A percentile compares a stretch with the other conserved stretches of the same genome.
These are phyloP conservation scores for Dothistroma septosporum DNA, from an alignment of 2,329 filamentous ascomycete species.

Conservation along the genomic window DNA sequence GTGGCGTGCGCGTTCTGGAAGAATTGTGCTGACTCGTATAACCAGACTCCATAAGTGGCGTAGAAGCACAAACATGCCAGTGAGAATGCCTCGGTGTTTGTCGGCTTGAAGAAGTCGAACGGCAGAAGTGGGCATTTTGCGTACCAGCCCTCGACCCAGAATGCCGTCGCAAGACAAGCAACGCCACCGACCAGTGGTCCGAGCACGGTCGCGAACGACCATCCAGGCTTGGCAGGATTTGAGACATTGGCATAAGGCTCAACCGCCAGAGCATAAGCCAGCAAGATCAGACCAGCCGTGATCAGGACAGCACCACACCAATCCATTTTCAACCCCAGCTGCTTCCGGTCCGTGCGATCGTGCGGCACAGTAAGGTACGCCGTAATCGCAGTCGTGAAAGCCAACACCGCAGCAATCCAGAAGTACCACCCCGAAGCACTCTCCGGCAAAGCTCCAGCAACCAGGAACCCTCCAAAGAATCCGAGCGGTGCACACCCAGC, in stretches of 20 bases:
- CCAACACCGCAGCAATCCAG: slow-evolving; percentile 31
- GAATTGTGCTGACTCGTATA: slow-evolving; percentile 32
- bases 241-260: slow-evolving; percentile 28
- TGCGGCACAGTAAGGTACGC: slow-evolving; percentile 34
- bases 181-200: slow-evolving; percentile 31
- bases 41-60: slow-evolving; percentile 34
- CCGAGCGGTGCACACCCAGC: slow-evolving; percentile 37
- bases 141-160: slow-evolving; percentile 35
- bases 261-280: slow-evolving; percentile 35
- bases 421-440: slow-evolving; percentile 33
- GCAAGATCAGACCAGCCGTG: slow-evolving; percentile 34
- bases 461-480: slow-evolving; percentile 36
- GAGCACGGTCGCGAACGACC: slow-evolving; percentile 28
- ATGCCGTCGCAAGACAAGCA: slow-evolving; percentile 25
- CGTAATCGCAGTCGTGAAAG: slow-evolving; percentile 27
- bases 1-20: slow-evolving; percentile 22
- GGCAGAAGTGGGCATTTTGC: slow-evolving; percentile 35
- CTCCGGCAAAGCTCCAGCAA: slow-evolving; percentile 30
- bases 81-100: slow-evolving; percentile 32
- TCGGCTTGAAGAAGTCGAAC: slow-evolving; percentile 35
- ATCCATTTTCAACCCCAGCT: slow-evolving; percentile 36
- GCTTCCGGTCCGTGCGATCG: slow-evolving; percentile 30
- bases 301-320: slow-evolving; percentile 35
- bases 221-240: slow-evolving; percentile 20
- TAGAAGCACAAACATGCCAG: slow-evolving; percentile 37